phyloP scores from a whole-genome alignment of 331 rosid species.

The Malus hybrid region DNA sequence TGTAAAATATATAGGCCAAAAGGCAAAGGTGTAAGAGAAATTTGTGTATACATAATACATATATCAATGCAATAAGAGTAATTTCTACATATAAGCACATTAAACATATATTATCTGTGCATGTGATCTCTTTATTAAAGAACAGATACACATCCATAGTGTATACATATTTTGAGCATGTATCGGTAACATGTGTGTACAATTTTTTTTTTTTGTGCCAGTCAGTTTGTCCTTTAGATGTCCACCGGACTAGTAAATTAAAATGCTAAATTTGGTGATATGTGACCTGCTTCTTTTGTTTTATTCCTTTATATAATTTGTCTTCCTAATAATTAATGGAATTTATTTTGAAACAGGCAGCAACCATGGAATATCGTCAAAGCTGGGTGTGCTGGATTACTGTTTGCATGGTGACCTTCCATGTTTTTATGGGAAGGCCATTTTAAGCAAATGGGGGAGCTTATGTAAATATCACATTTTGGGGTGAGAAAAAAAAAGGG shows the following conservation, averaged over 20 bases:
- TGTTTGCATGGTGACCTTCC: constrained; percentile 43
- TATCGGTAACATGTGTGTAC: not conserved
- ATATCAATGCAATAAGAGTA: constrained; percentile 3
- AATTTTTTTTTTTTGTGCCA: not conserved
- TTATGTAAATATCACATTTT: constrained; percentile 12
- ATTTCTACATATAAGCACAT: not conserved
- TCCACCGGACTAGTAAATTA: not conserved
- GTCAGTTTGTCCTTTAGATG: not conserved
- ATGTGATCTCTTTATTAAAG: not conserved
- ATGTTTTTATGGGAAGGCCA: constrained; percentile 42
- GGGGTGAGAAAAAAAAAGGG: not conserved
- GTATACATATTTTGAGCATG: not conserved
- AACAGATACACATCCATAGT: not conserved
- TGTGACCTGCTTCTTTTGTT: constrained; percentile 22
- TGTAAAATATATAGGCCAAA: constrained; percentile 1
- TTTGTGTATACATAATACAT: not conserved
- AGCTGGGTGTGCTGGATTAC: constrained; percentile 45
- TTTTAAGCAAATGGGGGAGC: constrained; percentile 17
- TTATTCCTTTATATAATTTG: not conserved
- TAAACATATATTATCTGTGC: not conserved
- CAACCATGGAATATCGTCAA: constrained; percentile 31
- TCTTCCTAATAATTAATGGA: constrained; percentile 11
- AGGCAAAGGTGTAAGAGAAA: not conserved
- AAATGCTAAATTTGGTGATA: not conserved
- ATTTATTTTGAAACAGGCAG: constrained; percentile 45